Evolutionary conservation across 2,329 filamentous ascomycete genomes (phyloP), one percentile per base, ranked within the genome.

Genomic region (Phaeomoniella chlamydospora): DNA sequence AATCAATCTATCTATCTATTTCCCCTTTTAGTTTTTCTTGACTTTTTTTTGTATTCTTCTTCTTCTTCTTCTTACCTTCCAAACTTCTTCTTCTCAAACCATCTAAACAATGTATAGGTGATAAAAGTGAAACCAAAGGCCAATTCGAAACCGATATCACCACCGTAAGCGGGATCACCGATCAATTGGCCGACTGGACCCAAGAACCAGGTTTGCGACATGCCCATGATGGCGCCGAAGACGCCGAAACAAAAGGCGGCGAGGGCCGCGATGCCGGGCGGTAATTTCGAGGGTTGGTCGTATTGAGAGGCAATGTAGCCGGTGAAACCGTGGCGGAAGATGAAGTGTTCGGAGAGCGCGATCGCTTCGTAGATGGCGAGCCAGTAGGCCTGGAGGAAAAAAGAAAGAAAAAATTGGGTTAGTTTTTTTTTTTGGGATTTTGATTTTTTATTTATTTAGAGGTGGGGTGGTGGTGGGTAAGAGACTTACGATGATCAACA

Each of bases 351-450:
- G 2, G 66, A 60, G 13, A 83, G 52, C 1, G 70, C 62, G 42
- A 84, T 71, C 33, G 70, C 77, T 43, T 74, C 70, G 57, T 84
- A 85, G 46, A 84, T 80, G 33, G 77, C 73, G 2, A 84, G 65
- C 78, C 80, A 85, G 61, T 84, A 85, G 2, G 71, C 72, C 47
- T 57, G 49, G 14, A 12, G 4, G 41, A 48, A 55, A 42, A 48
- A 51, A 11, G 15, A 36, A 26, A 41, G 40, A 15, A 35, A 31
- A 14, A 31, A 5, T 9, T 18, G 31, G 5, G 34, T 42, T 41
- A 36, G 47, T 44, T 48, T 19, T 52, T 37, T 55, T 51, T 34
- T 15, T 16, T n/a, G 9, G 32, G 36, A 14, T 29, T n/a, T n/a
- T n/a, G n/a, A n/a, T n/a, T n/a, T n/a, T n/a, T n/a, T n/a, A n/a